These are phyloP conservation scores for Triangularia setosa DNA, from an alignment of 2,329 filamentous ascomycete genomes.

Conservation along the genomic window DNA sequence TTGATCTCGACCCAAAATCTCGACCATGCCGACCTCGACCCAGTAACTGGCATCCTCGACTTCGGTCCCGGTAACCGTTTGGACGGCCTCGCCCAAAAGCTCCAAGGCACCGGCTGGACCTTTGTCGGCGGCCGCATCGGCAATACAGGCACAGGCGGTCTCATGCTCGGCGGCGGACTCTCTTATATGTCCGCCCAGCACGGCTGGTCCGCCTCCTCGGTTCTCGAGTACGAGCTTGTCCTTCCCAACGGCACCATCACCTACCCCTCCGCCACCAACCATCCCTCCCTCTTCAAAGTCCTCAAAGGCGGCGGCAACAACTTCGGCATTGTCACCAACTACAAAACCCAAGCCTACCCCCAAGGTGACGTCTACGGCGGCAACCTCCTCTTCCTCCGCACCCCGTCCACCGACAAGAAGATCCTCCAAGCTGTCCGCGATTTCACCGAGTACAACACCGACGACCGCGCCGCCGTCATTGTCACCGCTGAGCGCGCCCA, in stretches of 20 bases:
- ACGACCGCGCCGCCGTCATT: constrained; percentile 59
- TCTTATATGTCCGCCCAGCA: constrained; percentile 27
- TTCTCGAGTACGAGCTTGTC: constrained; percentile 37
- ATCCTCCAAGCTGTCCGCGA: constrained; percentile 40
- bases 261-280: constrained; percentile 10
- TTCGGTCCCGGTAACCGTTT: constrained; percentile 46
- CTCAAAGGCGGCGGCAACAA: constrained; percentile 27
- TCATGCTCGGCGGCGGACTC: constrained; percentile 46
- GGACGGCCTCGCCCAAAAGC: constrained; percentile 37
- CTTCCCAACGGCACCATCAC: constrained; percentile 35
- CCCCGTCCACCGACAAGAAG: constrained; percentile 26
- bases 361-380: constrained; percentile 43
- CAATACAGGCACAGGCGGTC: constrained; percentile 46
- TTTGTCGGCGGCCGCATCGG: constrained; percentile 43
- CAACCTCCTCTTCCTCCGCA: constrained; percentile 37
- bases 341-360: constrained; percentile 40
- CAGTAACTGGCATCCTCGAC: constrained; percentile 18
- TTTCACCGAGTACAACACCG: constrained; percentile 55
- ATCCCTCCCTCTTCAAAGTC: constrained; percentile 22
- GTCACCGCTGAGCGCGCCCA: constrained; percentile 48
- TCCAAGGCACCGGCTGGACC: constrained; percentile 41
- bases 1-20: constrained; percentile 46
- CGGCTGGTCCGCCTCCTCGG: constrained; percentile 39
- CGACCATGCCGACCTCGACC: constrained; percentile 37
- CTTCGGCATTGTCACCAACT: constrained; percentile 28